Conservation (phyloP, 345 rosid species). For the Syzygium jambos region DNA sequence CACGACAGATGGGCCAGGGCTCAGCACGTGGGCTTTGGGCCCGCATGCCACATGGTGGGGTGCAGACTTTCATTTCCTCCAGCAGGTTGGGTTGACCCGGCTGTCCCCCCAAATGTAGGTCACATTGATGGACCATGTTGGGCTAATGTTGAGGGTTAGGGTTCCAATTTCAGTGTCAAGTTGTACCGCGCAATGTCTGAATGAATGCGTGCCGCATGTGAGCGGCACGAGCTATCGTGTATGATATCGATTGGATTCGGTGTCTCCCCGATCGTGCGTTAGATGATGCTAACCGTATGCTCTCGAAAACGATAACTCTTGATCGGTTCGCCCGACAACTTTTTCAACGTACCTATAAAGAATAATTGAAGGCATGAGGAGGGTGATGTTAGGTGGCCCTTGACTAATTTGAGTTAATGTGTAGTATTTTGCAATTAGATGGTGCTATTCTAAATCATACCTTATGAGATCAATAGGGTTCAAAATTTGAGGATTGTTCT, state of each 20-base stretch:
- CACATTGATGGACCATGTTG: background rate
- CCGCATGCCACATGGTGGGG: background rate
- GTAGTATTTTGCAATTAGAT: background rate
- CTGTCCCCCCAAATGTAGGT: background rate
- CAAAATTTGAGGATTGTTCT: background rate
- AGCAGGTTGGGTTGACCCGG: background rate
- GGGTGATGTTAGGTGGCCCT: background rate
- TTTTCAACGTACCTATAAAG: background rate
- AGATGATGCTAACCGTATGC: background rate
- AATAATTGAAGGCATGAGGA: background rate
- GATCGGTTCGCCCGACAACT: background rate
- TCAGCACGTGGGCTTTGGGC: background rate
- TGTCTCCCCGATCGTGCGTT: background rate
- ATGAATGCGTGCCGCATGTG: background rate
- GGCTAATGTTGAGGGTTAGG: background rate
- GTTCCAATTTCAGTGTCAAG: background rate
- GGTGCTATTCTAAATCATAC: background rate
- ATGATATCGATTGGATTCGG: background rate
- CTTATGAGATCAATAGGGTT: background rate
- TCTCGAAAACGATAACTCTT: background rate
- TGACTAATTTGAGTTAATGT: background rate
- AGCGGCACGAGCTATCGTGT: background rate
- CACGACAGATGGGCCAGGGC: background rate
- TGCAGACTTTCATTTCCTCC: too few species aligned
- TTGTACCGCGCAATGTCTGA: background rate